A percentile compares a stretch with the other conserved stretches of the same genome.
These are phyloP conservation scores for Suhomyces panamericanus DNA, from an alignment of 1,139 yeast species.

Conservation along the genomic window DNA sequence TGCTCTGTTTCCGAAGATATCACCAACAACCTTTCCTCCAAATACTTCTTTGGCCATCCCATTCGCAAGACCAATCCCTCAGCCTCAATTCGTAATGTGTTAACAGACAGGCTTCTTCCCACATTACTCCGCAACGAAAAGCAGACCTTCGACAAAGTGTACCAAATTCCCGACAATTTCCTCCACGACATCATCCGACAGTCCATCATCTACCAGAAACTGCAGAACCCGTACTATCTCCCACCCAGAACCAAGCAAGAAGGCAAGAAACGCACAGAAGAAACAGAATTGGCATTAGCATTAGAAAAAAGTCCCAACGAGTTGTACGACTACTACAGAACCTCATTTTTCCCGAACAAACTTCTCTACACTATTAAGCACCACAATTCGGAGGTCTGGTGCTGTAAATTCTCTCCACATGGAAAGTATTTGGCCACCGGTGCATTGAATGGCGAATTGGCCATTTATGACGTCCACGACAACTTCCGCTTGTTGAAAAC, in stretches of 20 bases:
- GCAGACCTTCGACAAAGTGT: slow-evolving; percentile 7
- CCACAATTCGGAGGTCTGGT: slow-evolving; percentile 85
- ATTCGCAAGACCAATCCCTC: background rate
- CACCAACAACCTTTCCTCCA: slow-evolving; percentile 1
- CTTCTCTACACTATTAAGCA: slow-evolving; percentile 41
- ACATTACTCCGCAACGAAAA: slow-evolving; percentile 11
- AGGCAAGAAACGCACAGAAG: slow-evolving; percentile 5
- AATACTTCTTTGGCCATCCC: slow-evolving; percentile 13
- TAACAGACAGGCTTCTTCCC: slow-evolving; percentile 10
- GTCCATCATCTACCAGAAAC: slow-evolving; percentile 31
- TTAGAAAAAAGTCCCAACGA: slow-evolving; percentile 11
- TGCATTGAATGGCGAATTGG: slow-evolving; percentile 64
- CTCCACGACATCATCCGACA: slow-evolving; percentile 31
- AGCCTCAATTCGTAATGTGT: slow-evolving; percentile 3
- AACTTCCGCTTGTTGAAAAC: slow-evolving; percentile 48
- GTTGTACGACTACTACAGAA: slow-evolving; percentile 13
- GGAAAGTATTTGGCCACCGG: slow-evolving; percentile 78
- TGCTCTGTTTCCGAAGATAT: background rate
- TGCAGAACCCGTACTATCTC: slow-evolving; percentile 34
- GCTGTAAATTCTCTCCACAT: slow-evolving; percentile 70
- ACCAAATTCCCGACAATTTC: slow-evolving; percentile 20
- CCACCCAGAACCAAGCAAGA: slow-evolving; percentile 30
- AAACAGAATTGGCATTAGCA: slow-evolving; percentile 11
- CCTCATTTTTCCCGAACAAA: slow-evolving; percentile 47
- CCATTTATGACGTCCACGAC: slow-evolving; percentile 64